Conservation (phyloP, 202 grass and related monocot species). For the Hordeum pubiflorum region DNA sequence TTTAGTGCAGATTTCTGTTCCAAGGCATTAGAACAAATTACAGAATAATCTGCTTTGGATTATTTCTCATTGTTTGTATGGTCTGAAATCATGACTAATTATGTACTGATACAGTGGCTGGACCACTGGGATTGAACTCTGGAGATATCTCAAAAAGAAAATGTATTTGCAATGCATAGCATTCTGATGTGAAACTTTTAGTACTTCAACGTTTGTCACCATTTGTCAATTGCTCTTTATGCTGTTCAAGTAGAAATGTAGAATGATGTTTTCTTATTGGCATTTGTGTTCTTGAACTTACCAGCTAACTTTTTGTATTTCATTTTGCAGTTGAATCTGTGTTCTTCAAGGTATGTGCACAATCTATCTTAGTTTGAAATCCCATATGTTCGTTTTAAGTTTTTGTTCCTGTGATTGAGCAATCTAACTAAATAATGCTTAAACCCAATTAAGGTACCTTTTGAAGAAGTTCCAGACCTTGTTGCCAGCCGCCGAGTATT, state of each 20-base stretch:
- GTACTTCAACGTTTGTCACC: background rate
- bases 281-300: background rate
- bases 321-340: constrained; percentile 70
- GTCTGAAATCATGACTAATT: background rate
- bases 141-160: background rate
- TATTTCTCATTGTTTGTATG: background rate
- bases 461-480: constrained; percentile 94
- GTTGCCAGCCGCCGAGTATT: constrained; percentile 64
- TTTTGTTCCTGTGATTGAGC: background rate
- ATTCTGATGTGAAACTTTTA: background rate
- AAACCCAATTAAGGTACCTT: constrained; percentile 62
- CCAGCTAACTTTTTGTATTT: constrained; percentile 14
- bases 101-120: constrained; percentile 1
- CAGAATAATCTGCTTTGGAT: constrained; percentile 3
- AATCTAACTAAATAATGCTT: constrained; percentile 3
- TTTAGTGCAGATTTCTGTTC: background rate
- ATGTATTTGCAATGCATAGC: background rate
- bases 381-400: background rate
- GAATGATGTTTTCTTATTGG: background rate
- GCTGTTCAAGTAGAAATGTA: constrained; percentile 1
- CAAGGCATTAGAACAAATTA: background rate
- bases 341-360: constrained; percentile 68
- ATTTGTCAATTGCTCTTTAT: background rate
- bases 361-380: constrained; percentile 13
- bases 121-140: background rate